Percentiles rank a stretch among this genome's conserved stretches.
phyloP scores from a whole-genome alignment of 1,139 yeast species.

The Yamadazyma sp. region DNA sequence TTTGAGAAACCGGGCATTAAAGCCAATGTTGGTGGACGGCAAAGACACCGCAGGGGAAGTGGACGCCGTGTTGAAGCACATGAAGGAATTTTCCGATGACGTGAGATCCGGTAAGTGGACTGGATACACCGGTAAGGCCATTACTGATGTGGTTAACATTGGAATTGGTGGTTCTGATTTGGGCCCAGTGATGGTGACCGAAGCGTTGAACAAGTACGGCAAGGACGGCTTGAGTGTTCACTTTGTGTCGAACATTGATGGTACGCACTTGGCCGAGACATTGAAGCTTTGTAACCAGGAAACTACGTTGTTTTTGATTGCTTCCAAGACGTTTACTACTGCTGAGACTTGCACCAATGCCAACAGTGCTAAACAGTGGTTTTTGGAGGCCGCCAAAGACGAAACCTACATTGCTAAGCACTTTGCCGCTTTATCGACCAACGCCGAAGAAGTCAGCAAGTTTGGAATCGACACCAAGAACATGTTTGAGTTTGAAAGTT shows the following conservation, averaged over 20 bases:
- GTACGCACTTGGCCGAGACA: constrained; percentile 94
- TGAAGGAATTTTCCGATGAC: constrained; percentile 89
- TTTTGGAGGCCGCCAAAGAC: constrained; percentile 70
- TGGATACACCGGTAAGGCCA: constrained; percentile 93
- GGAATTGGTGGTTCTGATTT: constrained; percentile 99
- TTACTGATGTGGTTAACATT: constrained; percentile 92
- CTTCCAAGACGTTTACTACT: constrained; percentile 98
- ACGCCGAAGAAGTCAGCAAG: constrained; percentile 84
- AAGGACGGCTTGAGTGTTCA: constrained; percentile 76
- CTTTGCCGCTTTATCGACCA: constrained; percentile 94
- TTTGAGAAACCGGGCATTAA: constrained; percentile 84
- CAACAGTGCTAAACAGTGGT: constrained; percentile 92
- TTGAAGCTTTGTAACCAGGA: constrained; percentile 78
- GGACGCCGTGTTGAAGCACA: constrained; percentile 85
- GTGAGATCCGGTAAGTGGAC: constrained; percentile 94
- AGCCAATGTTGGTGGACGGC: constrained; percentile 83
- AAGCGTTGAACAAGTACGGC: constrained; percentile 89
- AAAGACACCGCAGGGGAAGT: constrained; percentile 86
- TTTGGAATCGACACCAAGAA: constrained; percentile 96
- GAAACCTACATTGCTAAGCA: constrained; percentile 84
- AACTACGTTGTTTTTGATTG: constrained; percentile 90
- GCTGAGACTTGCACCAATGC: constrained; percentile 98
- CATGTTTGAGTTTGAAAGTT: constrained; percentile 97
- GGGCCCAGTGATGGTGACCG: constrained; percentile 99
- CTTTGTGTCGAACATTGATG: constrained; percentile 97